These are phyloP conservation scores for Talaromyces islandicus DNA, from an alignment of 2,329 filamentous ascomycete species.

Conservation along the genomic window DNA sequence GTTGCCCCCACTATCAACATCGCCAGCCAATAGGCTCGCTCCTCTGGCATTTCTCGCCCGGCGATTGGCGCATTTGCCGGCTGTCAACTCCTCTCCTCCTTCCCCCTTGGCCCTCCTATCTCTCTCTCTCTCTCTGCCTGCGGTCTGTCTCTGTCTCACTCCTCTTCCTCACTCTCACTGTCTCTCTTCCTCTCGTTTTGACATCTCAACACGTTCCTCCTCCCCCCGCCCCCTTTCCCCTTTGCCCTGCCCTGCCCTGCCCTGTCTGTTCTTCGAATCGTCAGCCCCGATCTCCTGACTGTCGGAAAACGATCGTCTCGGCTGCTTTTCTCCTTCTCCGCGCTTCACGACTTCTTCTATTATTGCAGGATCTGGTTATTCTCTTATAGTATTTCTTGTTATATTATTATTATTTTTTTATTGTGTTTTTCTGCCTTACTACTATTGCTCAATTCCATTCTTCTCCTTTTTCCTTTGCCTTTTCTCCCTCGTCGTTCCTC, in stretches of 20 bases:
- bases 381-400: neutral
- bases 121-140: neutral
- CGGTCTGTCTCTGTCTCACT: neutral
- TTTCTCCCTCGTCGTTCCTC: neutral
- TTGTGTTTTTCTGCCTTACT: neutral
- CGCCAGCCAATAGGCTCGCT: neutral
- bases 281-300: neutral
- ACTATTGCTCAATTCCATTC: neutral
- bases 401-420: neutral
- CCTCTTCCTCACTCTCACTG: neutral
- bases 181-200: neutral
- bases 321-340: neutral
- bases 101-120: neutral
- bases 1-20: neutral
- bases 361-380: neutral
- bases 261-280: no score
- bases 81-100: neutral
- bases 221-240: neutral
- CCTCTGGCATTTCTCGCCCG: neutral
- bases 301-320: neutral
- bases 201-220: neutral
- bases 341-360: neutral
- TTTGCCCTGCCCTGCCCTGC: neutral
- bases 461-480: neutral
- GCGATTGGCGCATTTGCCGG: neutral